Percentiles rank a stretch among this genome's conserved stretches.
phyloP scores from a whole-genome alignment of 2,329 filamentous ascomycete genomes.

The Hortaea werneckii region DNA sequence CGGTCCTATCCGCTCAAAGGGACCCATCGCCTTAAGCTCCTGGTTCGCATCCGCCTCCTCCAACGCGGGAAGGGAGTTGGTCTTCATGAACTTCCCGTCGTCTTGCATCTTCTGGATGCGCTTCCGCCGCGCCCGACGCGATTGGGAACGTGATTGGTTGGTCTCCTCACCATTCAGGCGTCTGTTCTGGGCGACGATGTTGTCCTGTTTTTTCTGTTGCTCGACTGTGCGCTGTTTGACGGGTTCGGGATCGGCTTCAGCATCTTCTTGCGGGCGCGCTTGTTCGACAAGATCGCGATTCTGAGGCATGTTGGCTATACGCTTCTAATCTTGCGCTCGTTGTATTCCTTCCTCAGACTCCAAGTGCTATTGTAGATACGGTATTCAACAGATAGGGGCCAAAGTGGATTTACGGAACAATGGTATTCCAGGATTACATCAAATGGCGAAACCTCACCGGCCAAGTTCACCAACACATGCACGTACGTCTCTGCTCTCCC shows the following conservation, averaged over 20 bases:
- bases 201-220: constrained; percentile 37
- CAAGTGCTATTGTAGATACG: too few species aligned
- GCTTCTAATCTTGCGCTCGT: too few species aligned
- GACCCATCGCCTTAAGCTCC: constrained; percentile 38
- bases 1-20: constrained; percentile 46
- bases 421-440: too few species aligned
- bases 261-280: constrained; percentile 3
- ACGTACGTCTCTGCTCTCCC: not conserved
- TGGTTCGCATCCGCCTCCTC: constrained; percentile 43
- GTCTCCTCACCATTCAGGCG: constrained; percentile 27
- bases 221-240: constrained; percentile 30
- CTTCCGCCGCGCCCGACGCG: constrained; percentile 37
- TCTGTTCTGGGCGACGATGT: constrained; percentile 24
- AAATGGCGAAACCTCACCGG: too few species aligned
- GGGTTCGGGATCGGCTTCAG: constrained; percentile 14
- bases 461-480: too few species aligned
- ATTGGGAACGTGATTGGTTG: constrained; percentile 37
- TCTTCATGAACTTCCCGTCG: constrained; percentile 44
- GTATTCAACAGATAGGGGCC: too few species aligned
- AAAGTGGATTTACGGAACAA: too few species aligned
- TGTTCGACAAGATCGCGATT: constrained; percentile 1
- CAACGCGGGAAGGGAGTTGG: constrained; percentile 37
- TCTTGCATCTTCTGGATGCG: constrained; percentile 35
- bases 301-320: not conserved
- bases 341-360: too few species aligned